phyloP scores from a whole-genome alignment of 139 green algal species.

The Tetraselmis striata region DNA sequence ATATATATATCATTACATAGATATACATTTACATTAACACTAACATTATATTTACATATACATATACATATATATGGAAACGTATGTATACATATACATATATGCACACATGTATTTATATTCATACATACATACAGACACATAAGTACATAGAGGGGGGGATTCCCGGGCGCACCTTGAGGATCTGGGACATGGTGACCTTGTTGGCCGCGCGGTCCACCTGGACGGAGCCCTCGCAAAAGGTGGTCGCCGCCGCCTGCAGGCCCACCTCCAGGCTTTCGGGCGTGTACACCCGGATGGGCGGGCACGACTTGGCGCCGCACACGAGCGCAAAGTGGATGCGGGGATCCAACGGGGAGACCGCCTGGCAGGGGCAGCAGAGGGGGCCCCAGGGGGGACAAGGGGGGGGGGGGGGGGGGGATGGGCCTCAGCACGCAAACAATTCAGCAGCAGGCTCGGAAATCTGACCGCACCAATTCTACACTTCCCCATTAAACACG shows the following conservation, averaged over 20 bases:
- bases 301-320: constrained; percentile 84
- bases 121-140: background rate
- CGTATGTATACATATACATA: too few relatives aligned
- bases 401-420: background rate
- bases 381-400: background rate
- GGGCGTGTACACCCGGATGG: constrained; percentile 79
- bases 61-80: too few relatives aligned
- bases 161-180: constrained; percentile 39
- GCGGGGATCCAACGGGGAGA: constrained; percentile 64
- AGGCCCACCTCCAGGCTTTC: constrained; percentile 76
- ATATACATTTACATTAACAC: too few relatives aligned
- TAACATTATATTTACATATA: too few relatives aligned
- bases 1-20: too few relatives aligned
- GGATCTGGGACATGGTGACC: constrained; percentile 76
- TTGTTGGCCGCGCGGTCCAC: constrained; percentile 37
- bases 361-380: too few relatives aligned
- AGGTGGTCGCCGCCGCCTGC: constrained; percentile 45
- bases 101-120: constrained; percentile 15
- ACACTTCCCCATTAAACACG: too few relatives aligned
- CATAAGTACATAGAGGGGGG: background rate
- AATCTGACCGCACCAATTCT: too few relatives aligned
- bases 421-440: too few relatives aligned
- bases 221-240: constrained; percentile 52
- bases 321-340: constrained; percentile 96
- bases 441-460: too few relatives aligned